A percentile compares a stretch with the other conserved stretches of the same genome.
These are phyloP conservation scores for Starmerella davenportii DNA, from an alignment of 805 yeast genomes.

Conservation along the genomic window DNA sequence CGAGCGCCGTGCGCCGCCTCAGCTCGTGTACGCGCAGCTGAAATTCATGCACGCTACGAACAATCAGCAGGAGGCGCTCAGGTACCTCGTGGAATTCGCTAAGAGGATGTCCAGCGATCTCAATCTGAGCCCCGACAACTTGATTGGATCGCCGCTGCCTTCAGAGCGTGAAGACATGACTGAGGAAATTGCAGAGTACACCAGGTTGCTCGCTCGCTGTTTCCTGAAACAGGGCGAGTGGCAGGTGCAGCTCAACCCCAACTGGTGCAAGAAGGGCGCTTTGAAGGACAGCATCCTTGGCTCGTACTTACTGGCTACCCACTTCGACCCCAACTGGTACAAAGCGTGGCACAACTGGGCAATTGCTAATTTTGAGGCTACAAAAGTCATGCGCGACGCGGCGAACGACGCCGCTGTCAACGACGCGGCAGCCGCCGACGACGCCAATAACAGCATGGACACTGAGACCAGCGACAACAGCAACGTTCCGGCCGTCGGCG, in stretches of 20 bases:
- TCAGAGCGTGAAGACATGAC: constrained; percentile 44
- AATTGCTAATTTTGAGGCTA: constrained; percentile 87
- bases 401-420: constrained; percentile 5
- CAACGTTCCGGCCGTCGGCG: not conserved
- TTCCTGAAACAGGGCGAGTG: constrained; percentile 97
- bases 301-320: constrained; percentile 83
- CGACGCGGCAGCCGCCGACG: constrained; percentile 17
- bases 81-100: constrained; percentile 75
- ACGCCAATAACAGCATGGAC: constrained; percentile 11
- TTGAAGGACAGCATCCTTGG: constrained; percentile 71
- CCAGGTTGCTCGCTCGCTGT: constrained; percentile 76
- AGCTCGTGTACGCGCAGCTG: constrained; percentile 90
- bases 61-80: constrained; percentile 66
- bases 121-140: constrained; percentile 70
- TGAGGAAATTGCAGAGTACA: constrained; percentile 63
- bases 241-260: constrained; percentile 66
- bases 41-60: constrained; percentile 96
- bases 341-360: constrained; percentile 99
- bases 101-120: constrained; percentile 77
- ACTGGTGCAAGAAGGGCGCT: constrained; percentile 56
- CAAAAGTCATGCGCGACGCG: constrained; percentile 36
- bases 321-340: constrained; percentile 83
- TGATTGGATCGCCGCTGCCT: constrained; percentile 73
- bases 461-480: not conserved
- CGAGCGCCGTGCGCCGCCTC: constrained; percentile 75